Percentiles rank a stretch among this genome's conserved stretches.
Evolutionary conservation across 306 rosid species (phyloP).

Genomic region (Geum urbanum): DNA sequence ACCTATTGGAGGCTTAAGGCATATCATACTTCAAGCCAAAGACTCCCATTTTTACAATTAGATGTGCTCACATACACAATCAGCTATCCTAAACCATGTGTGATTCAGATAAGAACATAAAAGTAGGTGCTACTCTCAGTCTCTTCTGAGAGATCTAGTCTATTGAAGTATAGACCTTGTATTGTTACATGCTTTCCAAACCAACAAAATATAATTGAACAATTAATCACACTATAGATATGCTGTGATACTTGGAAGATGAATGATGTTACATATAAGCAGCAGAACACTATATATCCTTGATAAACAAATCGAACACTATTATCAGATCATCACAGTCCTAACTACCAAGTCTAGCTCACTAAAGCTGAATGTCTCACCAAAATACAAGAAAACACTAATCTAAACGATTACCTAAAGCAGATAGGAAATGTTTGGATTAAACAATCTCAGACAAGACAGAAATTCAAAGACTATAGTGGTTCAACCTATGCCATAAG

Average conservation of each 20-base stretch:
- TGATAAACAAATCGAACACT: no score
- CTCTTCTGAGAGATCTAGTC: no score
- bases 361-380: conserved; percentile 4
- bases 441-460: not conserved
- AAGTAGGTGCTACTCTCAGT: not conserved
- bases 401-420: not conserved
- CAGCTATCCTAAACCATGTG: not conserved
- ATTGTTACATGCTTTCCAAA: not conserved
- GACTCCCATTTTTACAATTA: conserved; percentile 42
- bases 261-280: not conserved
- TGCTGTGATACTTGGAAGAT: not conserved
- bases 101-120: not conserved
- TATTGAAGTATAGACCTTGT: not conserved
- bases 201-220: not conserved
- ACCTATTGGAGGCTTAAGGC: conserved; percentile 64
- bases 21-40: conserved; percentile 55
- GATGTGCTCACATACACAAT: not conserved
- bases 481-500: not conserved
- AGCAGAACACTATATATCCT: no score
- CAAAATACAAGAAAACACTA: not conserved
- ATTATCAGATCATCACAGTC: not conserved
- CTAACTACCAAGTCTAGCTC: not conserved
- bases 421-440: not conserved
- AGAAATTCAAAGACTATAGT: not conserved
- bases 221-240: not conserved